phyloP scores from a whole-genome alignment of 371 early-diverging fungal genomes.

The Mortierella sp. region DNA sequence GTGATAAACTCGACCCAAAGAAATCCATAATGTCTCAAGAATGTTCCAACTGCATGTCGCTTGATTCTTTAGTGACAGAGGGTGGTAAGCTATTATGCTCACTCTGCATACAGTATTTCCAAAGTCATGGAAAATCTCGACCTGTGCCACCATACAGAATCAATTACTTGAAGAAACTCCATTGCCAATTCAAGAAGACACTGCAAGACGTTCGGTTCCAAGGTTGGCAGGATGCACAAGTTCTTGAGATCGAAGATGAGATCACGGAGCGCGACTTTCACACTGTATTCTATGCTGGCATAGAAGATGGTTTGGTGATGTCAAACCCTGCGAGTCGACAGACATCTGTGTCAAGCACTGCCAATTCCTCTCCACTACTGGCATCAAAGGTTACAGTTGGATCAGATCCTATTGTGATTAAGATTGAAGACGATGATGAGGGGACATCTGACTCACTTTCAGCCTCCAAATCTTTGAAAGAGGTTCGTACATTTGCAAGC shows the following conservation, averaged over 20 bases:
- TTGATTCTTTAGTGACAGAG: slow-evolving; percentile 22
- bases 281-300: slow-evolving; percentile 11
- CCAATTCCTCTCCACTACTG: slow-evolving; percentile 15
- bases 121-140: slow-evolving; percentile 24
- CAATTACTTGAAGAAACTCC: slow-evolving; percentile 50
- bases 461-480: not conserved
- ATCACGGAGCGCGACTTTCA: slow-evolving; percentile 33
- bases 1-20: slow-evolving; percentile 1
- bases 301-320: slow-evolving; percentile 7
- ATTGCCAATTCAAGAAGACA: slow-evolving; percentile 39
- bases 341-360: slow-evolving; percentile 15
- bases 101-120: slow-evolving; percentile 28
- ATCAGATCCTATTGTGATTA: slow-evolving; percentile 25
- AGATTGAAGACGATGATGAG: slow-evolving; percentile 49
- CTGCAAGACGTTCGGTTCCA: slow-evolving; percentile 46
- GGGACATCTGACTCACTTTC: not conserved
- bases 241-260: slow-evolving; percentile 40
- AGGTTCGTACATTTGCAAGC: slow-evolving; percentile 19
- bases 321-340: slow-evolving; percentile 9
- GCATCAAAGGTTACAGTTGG: not conserved
- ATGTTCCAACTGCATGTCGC: slow-evolving; percentile 45
- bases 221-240: slow-evolving; percentile 53
- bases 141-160: slow-evolving; percentile 33
- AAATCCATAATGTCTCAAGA: slow-evolving; percentile 24
- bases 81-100: slow-evolving; percentile 26